Percentiles rank a stretch among this genome's conserved stretches.
Evolutionary conservation across 805 yeast genomes (phyloP).

Genomic region (Candida tammaniensis): DNA sequence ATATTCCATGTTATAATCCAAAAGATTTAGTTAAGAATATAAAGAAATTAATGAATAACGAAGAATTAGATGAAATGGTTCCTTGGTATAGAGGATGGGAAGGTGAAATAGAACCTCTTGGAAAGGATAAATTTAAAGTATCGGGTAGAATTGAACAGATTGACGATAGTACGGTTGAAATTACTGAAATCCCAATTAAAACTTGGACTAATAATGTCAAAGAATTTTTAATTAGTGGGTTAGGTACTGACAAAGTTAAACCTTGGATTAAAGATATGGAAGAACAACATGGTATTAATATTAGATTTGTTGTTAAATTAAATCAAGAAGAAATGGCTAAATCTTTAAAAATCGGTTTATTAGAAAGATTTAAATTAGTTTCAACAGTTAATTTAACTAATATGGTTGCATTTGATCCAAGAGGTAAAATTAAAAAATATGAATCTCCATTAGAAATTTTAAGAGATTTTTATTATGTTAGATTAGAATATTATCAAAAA

Average conservation of each 20-base stretch:
- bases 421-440: slow-evolving; percentile 82
- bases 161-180: slow-evolving; percentile 77
- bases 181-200: slow-evolving; percentile 88
- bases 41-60: slow-evolving; percentile 67
- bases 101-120: slow-evolving; percentile 68
- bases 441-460: slow-evolving; percentile 73
- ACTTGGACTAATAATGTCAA: slow-evolving; percentile 92
- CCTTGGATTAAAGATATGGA: slow-evolving; percentile 94
- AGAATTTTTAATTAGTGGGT: slow-evolving; percentile 72
- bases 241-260: slow-evolving; percentile 70
- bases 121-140: slow-evolving; percentile 67
- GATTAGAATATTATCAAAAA: slow-evolving; percentile 86
- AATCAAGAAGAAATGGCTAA: slow-evolving; percentile 81
- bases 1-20: slow-evolving; percentile 89
- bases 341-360: slow-evolving; percentile 68
- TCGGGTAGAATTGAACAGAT: slow-evolving; percentile 79
- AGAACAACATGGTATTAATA: slow-evolving; percentile 85
- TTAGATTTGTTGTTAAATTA: slow-evolving; percentile 75
- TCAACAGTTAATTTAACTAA: slow-evolving; percentile 70
- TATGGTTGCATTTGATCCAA: slow-evolving; percentile 94
- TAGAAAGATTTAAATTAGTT: slow-evolving; percentile 78
- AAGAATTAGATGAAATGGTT: slow-evolving; percentile 65
- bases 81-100: slow-evolving; percentile 99
- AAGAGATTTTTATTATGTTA: slow-evolving; percentile 77
- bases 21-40: slow-evolving; percentile 74